A percentile compares a stretch with the other conserved stretches of the same genome.
These are phyloP conservation scores for Stenogyne calaminthoides DNA, from an alignment of 305 asterid genomes.

Conservation along the genomic window DNA sequence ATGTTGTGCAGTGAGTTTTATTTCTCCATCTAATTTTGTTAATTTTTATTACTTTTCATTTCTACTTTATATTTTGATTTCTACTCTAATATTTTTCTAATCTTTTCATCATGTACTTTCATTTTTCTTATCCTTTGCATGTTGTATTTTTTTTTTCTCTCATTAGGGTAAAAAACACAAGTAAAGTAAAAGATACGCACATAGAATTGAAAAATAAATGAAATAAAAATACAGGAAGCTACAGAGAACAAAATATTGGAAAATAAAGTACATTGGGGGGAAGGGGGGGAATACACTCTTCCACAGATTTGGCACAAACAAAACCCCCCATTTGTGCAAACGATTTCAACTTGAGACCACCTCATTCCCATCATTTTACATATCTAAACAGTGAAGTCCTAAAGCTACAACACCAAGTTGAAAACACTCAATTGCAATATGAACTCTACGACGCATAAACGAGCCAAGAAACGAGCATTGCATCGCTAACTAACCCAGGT, in stretches of 20 bases:
- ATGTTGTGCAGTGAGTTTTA: too few relatives aligned
- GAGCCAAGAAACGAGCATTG: not conserved
- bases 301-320: not conserved
- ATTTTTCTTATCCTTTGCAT: too few relatives aligned
- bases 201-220: too few relatives aligned
- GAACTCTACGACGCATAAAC: slow-evolving; percentile 6
- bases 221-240: not conserved
- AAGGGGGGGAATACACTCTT: not conserved
- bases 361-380: slow-evolving; percentile 1
- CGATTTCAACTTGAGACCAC: not conserved
- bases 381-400: not conserved
- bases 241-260: not conserved
- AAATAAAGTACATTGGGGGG: not conserved
- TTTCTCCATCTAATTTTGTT: not conserved
- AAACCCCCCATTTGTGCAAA: not conserved
- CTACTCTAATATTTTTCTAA: too few relatives aligned
- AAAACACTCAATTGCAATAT: slow-evolving; percentile 14
- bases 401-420: slow-evolving; percentile 16
- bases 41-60: too few relatives aligned
- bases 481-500: slow-evolving; percentile 1
- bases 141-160: not conserved
- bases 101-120: too few relatives aligned
- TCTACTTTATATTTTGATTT: not conserved
- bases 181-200: too few relatives aligned
- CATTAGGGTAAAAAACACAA: not conserved